Base-by-base conservation (phyloP, 805 yeast species). In the Myxozyma kluyveri region DNA sequence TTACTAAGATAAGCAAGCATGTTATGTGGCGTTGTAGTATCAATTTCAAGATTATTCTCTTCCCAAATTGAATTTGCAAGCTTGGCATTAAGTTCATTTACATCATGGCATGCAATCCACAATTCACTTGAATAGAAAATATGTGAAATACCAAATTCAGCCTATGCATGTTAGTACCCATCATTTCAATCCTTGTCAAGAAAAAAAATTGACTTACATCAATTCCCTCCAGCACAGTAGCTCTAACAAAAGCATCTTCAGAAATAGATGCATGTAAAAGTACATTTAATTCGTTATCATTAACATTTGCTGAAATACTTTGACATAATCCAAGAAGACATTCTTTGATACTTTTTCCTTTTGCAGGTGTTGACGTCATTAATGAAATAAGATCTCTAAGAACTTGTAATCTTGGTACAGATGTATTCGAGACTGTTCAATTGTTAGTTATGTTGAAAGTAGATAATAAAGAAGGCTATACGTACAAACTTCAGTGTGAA, bases 31-130 rank as follows among this genome's bases (percentile, higher is more conserved):
- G 59, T 54, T 4, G 17, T 17, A 31, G 50, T 57, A 75, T 71
- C 38, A 85, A 64, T n/a, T 63, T 58, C 54, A 84, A 82, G 58
- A 1, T 72, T 72, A 65, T 82, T 87, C 60, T 89, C 96, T 31
- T 80, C 77, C 97, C 97, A 93, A 53, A 93, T 86, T 1, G 91
- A 83, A 18, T 70, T 69, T 0, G 97, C 96, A 17, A 84, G 62
- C 23, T 80, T 83, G 3, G 83, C 75, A 53, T 81, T 81, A 9
- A 73, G 66, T 17, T 75, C 76, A 45, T 83, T 88, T 42, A 81
- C 83, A 65, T 89, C 96, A 65, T 84, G 88, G 53, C 79, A 75
- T 22, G 86, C 77, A 52, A 93, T 81, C 81, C 86, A 90, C 21
- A 93, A 69, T 66, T 90, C 95, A 50, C 79, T 78, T 1, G 83